A percentile compares a stretch with the other conserved stretches of the same genome.
Evolutionary conservation across 495 filamentous ascomycete genomes (phyloP).

Genomic region (Lineolata rhizophorae): DNA sequence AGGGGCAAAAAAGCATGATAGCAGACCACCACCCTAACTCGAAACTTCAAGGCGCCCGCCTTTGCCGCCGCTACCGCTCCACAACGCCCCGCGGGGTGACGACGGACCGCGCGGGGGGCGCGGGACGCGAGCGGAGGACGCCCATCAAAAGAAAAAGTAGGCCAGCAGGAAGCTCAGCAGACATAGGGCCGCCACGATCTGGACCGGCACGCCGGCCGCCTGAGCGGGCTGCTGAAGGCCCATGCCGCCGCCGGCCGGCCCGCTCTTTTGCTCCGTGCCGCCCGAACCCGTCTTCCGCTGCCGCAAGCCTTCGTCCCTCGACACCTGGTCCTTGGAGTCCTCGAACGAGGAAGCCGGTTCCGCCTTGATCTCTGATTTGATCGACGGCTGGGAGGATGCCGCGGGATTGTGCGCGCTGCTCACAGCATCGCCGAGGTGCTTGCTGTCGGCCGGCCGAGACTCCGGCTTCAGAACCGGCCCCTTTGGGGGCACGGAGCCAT

Average conservation of each 20-base stretch:
- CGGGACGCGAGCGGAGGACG: no score
- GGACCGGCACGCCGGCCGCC: conserved; percentile 62
- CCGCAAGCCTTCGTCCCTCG: conserved; percentile 43
- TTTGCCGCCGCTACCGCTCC: no score
- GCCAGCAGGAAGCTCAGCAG: conserved; percentile 79
- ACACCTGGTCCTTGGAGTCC: conserved; percentile 45
- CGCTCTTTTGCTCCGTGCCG: conserved; percentile 9
- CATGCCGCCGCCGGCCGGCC: conserved; percentile 12
- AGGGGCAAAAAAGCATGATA: no score
- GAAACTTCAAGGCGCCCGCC: no score
- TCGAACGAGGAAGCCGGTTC: conserved; percentile 29
- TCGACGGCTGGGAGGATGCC: conserved; percentile 10
- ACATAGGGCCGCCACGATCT: conserved; percentile 64
- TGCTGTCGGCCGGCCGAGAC: conserved; percentile 10
- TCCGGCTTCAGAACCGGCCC: conserved; percentile 13
- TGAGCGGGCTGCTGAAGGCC: conserved; percentile 31
- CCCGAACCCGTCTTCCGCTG: conserved; percentile 30
- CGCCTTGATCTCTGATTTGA: conserved; percentile 22
- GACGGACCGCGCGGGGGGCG: no score
- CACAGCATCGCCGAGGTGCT: conserved; percentile 13
- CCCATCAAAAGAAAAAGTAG: conserved; percentile 89
- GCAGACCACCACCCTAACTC: no score
- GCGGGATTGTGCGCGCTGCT: conserved; percentile 11
- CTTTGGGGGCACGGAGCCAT: conserved; percentile 10
- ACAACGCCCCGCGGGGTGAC: no score